Conservation (phyloP, 345 rosid species). For the Erysimum cheiranthoides region DNA sequence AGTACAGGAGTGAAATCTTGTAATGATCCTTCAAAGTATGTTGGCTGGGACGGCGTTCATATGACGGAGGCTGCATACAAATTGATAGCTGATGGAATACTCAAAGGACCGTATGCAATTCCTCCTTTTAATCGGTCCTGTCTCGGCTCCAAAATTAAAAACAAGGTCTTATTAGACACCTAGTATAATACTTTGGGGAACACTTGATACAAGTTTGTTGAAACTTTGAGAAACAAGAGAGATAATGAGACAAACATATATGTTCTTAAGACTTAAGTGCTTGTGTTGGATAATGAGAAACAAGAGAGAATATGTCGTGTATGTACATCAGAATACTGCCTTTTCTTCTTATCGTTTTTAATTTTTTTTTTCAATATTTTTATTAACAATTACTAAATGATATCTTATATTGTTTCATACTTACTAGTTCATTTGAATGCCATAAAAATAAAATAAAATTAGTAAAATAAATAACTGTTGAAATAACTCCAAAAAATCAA, state of each 20-base stretch:
- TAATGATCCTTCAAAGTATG: conserved; percentile 46
- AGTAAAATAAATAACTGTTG: no score
- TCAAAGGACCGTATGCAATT: conserved; percentile 31
- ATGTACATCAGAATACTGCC: no score
- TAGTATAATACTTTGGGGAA: neutral
- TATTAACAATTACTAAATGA: no score
- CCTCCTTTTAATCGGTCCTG: conserved; percentile 36
- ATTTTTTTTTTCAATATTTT: no score
- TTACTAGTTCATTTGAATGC: no score
- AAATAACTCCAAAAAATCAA: no score
- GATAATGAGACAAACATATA: neutral
- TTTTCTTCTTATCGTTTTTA: no score
- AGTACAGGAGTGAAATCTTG: conserved; percentile 26
- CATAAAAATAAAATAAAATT: no score
- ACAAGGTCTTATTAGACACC: neutral
- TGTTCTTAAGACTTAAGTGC: no score
- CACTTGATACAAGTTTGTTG: neutral
- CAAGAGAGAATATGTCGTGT: no score
- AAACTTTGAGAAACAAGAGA: neutral
- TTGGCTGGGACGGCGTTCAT: conserved; percentile 57
- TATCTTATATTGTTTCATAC: no score
- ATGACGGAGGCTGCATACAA: conserved; percentile 43
- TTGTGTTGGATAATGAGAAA: no score
- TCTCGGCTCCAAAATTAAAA: conserved; percentile 7
- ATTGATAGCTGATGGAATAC: conserved; percentile 34